Conservation (phyloP, 2,329 filamentous ascomycete species). For the Orbilia blumenaviensis region DNA sequence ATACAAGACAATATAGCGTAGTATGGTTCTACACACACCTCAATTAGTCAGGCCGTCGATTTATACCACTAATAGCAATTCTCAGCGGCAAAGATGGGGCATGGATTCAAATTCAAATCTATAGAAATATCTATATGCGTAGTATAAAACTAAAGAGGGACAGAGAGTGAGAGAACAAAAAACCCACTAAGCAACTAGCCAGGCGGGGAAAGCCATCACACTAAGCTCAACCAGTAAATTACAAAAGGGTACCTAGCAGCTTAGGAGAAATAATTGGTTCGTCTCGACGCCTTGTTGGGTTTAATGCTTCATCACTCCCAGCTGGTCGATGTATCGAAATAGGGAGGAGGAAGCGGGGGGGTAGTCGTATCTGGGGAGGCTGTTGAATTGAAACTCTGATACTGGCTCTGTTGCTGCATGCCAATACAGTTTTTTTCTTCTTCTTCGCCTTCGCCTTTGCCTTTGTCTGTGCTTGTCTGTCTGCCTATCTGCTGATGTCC, state of each 20-base stretch:
- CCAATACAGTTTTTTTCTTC: background rate
- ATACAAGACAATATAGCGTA: too few species aligned
- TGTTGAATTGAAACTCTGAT: background rate
- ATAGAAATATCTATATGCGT: too few species aligned
- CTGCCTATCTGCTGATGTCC: too few species aligned
- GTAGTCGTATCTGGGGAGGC: background rate
- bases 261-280: background rate
- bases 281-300: background rate
- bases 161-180: too few species aligned
- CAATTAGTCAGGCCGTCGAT: too few species aligned
- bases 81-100: conserved; percentile 9
- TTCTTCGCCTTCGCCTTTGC: too few species aligned
- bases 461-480: too few species aligned
- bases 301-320: background rate
- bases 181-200: background rate
- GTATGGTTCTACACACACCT: too few species aligned
- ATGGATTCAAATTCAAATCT: too few species aligned
- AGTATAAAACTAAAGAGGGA: too few species aligned
- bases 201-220: background rate
- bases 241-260: background rate
- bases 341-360: conserved; percentile 7
- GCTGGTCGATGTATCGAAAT: background rate
- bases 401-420: background rate
- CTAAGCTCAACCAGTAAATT: conserved; percentile 11
- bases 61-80: background rate